phyloP scores from a whole-genome alignment of 495 filamentous ascomycete species.

The Trichoderma gamsii region DNA sequence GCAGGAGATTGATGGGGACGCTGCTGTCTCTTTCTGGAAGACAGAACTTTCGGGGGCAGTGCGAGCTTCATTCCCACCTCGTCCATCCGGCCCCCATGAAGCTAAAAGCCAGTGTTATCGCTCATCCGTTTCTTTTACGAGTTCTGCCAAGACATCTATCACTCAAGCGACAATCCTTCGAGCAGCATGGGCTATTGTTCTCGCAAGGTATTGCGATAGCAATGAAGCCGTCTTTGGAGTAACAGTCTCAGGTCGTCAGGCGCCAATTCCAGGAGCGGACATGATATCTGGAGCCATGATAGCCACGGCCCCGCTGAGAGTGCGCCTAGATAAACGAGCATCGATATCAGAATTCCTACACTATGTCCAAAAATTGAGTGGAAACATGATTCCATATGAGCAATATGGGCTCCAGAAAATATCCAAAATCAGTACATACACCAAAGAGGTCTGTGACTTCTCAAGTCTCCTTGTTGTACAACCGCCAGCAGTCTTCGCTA shows the following conservation, averaged over 20 bases:
- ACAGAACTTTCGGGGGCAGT: background rate
- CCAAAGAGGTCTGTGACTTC: constrained; percentile 32
- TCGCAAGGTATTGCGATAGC: constrained; percentile 32
- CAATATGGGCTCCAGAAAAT: constrained; percentile 43
- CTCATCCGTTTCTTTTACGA: constrained; percentile 2
- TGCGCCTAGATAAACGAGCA: constrained; percentile 17
- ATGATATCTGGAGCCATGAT: constrained; percentile 49
- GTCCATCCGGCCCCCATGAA: background rate
- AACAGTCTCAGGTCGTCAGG: constrained; percentile 43
- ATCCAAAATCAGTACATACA: constrained; percentile 25
- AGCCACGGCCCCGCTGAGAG: constrained; percentile 52
- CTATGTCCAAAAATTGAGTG: constrained; percentile 29
- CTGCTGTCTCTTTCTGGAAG: background rate
- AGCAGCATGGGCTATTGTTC: constrained; percentile 40
- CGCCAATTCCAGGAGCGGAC: constrained; percentile 38
- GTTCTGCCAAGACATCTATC: constrained; percentile 18
- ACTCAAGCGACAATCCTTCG: constrained; percentile 39
- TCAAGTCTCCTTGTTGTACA: constrained; percentile 38
- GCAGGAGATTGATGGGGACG: background rate
- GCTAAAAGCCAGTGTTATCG: background rate
- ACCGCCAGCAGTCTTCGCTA: background rate
- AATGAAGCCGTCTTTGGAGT: constrained; percentile 45
- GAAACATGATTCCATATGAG: constrained; percentile 36
- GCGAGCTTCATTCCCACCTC: background rate
- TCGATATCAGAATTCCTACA: constrained; percentile 20